phyloP scores from a whole-genome alignment of 306 rosid species.

The Betula pendula region DNA sequence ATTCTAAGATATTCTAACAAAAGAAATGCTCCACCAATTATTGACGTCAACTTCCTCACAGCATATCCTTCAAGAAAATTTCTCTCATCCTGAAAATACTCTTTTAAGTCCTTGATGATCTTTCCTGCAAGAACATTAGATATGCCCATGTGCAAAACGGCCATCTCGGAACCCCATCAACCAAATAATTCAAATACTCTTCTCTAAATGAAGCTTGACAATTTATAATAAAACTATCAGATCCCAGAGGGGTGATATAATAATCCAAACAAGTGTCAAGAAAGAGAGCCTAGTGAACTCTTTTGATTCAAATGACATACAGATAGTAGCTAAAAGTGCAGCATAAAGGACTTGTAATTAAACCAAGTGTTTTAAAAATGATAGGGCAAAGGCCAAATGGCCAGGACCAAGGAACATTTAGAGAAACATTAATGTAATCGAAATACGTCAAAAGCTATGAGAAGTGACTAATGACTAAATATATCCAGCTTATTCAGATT shows the following conservation, averaged over 20 bases:
- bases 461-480: too few species aligned
- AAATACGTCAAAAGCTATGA: too few species aligned
- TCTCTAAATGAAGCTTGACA: background rate
- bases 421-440: background rate
- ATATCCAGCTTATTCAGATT: too few species aligned
- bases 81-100: too few species aligned
- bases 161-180: slow-evolving; percentile 19
- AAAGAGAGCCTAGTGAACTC: background rate
- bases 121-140: slow-evolving; percentile 59
- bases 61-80: too few species aligned
- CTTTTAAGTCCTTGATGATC: too few species aligned
- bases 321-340: background rate
- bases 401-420: background rate
- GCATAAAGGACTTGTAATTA: background rate
- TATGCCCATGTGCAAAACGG: slow-evolving; percentile 20
- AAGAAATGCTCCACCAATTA: too few species aligned
- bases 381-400: background rate
- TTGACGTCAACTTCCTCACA: too few species aligned
- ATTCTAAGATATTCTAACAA: too few species aligned
- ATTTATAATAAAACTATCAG: background rate
- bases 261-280: background rate
- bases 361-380: background rate
- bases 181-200: slow-evolving; percentile 21
- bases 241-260: background rate
- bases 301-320: background rate